phyloP scores from a whole-genome alignment of 2,329 filamentous ascomycete species.

The Penicillium sp. region DNA sequence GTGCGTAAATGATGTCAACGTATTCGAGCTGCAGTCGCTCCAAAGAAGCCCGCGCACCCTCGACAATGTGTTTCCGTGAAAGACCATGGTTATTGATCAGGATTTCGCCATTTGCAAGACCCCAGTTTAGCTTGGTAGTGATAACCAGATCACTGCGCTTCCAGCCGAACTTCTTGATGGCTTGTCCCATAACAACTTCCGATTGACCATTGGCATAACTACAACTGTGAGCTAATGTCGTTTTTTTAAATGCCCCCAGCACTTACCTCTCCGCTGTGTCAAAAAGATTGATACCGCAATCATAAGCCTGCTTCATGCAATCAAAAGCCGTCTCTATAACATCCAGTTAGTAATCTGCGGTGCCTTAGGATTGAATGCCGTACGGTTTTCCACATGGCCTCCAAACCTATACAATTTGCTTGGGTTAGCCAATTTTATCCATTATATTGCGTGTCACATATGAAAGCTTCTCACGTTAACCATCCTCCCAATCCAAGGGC shows the following conservation, averaged over 20 bases:
- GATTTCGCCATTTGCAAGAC: conserved; percentile 52
- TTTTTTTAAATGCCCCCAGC: conserved; percentile 37
- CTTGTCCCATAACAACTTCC: not conserved
- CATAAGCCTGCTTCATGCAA: conserved; percentile 54
- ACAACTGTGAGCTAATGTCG: conserved; percentile 26
- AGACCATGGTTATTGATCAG: conserved; percentile 63
- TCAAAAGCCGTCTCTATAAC: not conserved
- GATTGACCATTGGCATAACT: not conserved
- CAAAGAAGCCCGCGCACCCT: conserved; percentile 61
- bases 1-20: conserved; percentile 70
- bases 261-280: conserved; percentile 53
- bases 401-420: conserved; percentile 18
- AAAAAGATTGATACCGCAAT: conserved; percentile 58
- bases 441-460: not conserved
- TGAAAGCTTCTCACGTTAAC: not conserved
- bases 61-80: conserved; percentile 68
- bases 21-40: conserved; percentile 63
- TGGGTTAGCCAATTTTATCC: not conserved
- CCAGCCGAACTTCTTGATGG: conserved; percentile 55
- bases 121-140: conserved; percentile 60
- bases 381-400: conserved; percentile 7
- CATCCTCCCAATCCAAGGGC: conserved; percentile 47
- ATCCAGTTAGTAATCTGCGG: not conserved
- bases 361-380: not conserved
- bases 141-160: conserved; percentile 53